Evolutionary conservation across 2,329 filamentous ascomycete genomes (phyloP).

Genomic region (Chaetomiaceae sp.): DNA sequence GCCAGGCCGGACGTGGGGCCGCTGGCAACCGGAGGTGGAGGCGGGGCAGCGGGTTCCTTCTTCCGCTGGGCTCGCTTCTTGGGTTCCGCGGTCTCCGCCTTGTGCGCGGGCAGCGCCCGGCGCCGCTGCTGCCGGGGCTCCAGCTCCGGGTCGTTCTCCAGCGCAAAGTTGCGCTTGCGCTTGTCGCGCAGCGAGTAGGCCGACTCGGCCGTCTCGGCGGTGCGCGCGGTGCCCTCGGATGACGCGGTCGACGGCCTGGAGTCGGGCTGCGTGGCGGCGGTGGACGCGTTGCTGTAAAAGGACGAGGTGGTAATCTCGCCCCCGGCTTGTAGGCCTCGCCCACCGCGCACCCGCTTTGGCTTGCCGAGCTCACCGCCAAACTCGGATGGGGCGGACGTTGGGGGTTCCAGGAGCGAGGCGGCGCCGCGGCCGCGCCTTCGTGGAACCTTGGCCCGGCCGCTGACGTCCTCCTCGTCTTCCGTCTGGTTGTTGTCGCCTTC

Average conservation of each 20-base stretch:
- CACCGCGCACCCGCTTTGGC: slow-evolving; percentile 19
- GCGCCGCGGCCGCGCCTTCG: slow-evolving; percentile 18
- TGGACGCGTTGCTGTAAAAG: slow-evolving; percentile 25
- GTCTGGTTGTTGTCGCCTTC: slow-evolving; percentile 13
- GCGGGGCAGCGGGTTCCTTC: slow-evolving; percentile 8
- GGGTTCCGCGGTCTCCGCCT: slow-evolving; percentile 15
- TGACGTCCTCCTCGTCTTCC: slow-evolving; percentile 18
- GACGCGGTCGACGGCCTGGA: slow-evolving; percentile 48
- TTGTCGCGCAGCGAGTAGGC: slow-evolving; percentile 50
- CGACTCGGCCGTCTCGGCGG: slow-evolving; percentile 44
- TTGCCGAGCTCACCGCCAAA: slow-evolving; percentile 9
- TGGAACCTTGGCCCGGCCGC: slow-evolving; percentile 14
- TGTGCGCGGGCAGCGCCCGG: slow-evolving; percentile 5
- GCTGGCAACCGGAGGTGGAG: background rate
- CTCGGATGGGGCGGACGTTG: slow-evolving; percentile 8
- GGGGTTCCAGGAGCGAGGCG: slow-evolving; percentile 19
- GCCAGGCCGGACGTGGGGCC: background rate
- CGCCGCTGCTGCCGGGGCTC: slow-evolving; percentile 32
- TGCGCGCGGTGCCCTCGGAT: slow-evolving; percentile 32
- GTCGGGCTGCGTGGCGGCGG: slow-evolving; percentile 35
- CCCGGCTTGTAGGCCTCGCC: slow-evolving; percentile 8
- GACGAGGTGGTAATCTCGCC: slow-evolving; percentile 23
- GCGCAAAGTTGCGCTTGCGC: slow-evolving; percentile 47
- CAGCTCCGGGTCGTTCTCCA: slow-evolving; percentile 40
- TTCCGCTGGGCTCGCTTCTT: slow-evolving; percentile 23